Conservation (phyloP, 2,329 filamentous ascomycete species). For the Tolypocladium amazonense region DNA sequence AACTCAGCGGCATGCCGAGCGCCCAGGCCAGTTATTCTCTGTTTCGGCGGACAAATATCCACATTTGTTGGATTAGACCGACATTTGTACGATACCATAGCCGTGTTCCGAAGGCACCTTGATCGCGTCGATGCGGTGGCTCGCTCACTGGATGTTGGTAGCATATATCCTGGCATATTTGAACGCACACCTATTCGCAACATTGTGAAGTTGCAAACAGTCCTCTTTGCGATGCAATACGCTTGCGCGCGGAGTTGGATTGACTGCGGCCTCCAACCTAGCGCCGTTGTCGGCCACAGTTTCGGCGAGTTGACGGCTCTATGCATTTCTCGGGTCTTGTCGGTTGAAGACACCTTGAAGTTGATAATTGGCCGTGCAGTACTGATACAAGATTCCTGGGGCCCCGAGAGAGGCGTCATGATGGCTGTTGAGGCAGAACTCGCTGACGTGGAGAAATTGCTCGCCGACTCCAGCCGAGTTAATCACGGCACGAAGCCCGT, state of each 20-base stretch:
- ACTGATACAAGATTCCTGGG: slow-evolving; percentile 21
- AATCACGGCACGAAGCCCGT: slow-evolving; percentile 5
- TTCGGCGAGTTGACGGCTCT: slow-evolving; percentile 31
- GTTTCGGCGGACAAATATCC: slow-evolving; percentile 18
- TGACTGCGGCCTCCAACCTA: slow-evolving; percentile 16
- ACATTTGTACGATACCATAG: slow-evolving; percentile 15
- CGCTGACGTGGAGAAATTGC: slow-evolving; percentile 1
- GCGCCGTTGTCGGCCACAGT: slow-evolving; percentile 24
- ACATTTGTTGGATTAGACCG: slow-evolving; percentile 18
- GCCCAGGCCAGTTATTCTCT: slow-evolving; percentile 15
- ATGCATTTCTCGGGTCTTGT: slow-evolving; percentile 21
- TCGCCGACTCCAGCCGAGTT: slow-evolving; percentile 3
- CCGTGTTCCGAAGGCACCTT: slow-evolving; percentile 11
- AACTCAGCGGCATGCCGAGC: background rate
- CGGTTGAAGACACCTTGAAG: slow-evolving; percentile 18
- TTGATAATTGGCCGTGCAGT: slow-evolving; percentile 16
- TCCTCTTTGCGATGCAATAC: slow-evolving; percentile 29
- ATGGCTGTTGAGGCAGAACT: slow-evolving; percentile 23
- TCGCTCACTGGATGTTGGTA: slow-evolving; percentile 7
- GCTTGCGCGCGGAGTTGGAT: slow-evolving; percentile 23
- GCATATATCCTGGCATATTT: slow-evolving; percentile 23
- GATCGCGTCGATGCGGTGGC: slow-evolving; percentile 1
- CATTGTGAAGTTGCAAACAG: slow-evolving; percentile 22
- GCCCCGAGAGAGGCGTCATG: slow-evolving; percentile 26
- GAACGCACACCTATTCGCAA: slow-evolving; percentile 10